phyloP scores from a whole-genome alignment of 768 basidiomycete genomes.

The Agaricus subrufescens region DNA sequence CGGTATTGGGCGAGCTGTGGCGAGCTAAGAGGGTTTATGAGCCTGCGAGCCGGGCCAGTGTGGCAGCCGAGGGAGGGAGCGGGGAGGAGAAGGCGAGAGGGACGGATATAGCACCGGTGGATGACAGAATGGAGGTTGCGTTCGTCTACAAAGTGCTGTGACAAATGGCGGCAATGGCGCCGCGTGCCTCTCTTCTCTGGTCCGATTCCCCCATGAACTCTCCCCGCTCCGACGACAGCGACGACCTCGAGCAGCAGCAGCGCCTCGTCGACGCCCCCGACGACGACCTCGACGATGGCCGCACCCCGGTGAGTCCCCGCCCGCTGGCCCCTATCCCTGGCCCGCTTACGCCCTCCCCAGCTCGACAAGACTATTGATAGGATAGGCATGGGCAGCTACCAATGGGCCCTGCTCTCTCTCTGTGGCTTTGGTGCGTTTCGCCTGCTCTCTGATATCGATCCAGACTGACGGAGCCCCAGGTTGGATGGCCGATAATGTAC shows the following conservation, averaged over 20 bases:
- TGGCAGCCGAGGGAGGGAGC: neutral
- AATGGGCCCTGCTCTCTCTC: conserved; percentile 75
- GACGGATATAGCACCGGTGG: too few species aligned
- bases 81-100: neutral
- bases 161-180: conserved; percentile 13
- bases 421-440: conserved; percentile 79
- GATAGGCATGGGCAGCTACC: conserved; percentile 90
- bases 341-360: conserved; percentile 15
- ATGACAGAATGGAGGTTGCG: neutral
- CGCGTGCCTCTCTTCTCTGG: conserved; percentile 10
- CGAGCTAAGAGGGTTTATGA: too few species aligned
- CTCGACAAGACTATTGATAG: conserved; percentile 86
- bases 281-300: conserved; percentile 28
- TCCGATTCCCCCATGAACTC: conserved; percentile 22
- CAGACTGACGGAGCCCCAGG: conserved; percentile 36
- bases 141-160: neutral
- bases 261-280: conserved; percentile 21
- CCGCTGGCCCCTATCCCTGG: neutral
- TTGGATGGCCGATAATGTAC: conserved; percentile 92
- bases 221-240: conserved; percentile 30
- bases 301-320: conserved; percentile 39
- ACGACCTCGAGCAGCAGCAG: conserved; percentile 30
- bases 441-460: neutral
- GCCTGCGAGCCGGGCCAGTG: neutral
- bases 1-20: too few species aligned